phyloP scores from a whole-genome alignment of 208 protist species.

The Trypanosomatidae sp. region DNA sequence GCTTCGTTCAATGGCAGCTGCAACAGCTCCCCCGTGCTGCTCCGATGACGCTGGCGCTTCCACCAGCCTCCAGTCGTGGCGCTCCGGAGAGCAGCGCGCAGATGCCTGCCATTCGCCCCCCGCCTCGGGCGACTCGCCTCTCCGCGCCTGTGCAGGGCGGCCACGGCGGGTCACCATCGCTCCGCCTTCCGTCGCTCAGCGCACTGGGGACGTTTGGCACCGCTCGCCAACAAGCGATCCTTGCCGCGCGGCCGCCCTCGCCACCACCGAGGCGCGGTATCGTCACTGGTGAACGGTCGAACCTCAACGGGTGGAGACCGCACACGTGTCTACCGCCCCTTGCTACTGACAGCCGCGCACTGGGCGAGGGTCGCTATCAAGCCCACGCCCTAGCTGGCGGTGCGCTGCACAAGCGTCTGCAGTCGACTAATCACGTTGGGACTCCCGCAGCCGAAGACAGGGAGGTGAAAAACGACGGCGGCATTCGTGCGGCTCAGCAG shows the following conservation, averaged over 20 bases:
- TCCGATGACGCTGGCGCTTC: conserved; percentile 4
- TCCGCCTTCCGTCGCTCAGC: neutral
- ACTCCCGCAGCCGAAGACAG: neutral
- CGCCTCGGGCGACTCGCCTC: neutral
- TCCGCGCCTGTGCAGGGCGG: neutral
- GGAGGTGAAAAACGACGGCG: neutral
- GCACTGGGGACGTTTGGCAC: neutral
- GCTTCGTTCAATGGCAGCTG: conserved; percentile 5
- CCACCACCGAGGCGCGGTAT: conserved; percentile 54
- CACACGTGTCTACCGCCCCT: conserved; percentile 41
- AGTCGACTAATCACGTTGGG: neutral
- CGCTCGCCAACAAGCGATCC: neutral
- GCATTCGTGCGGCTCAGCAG: neutral
- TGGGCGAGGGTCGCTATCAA: conserved; percentile 20
- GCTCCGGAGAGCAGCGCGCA: neutral
- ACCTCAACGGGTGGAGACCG: conserved; percentile 41
- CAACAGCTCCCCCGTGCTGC: conserved; percentile 8
- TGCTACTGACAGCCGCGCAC: conserved; percentile 41
- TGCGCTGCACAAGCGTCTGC: neutral
- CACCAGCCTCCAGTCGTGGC: neutral
- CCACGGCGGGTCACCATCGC: neutral
- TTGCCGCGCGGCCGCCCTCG: neutral
- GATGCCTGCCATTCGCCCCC: neutral
- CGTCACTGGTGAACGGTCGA: conserved; percentile 41
- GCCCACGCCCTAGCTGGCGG: neutral